phyloP scores from a whole-genome alignment of 495 filamentous ascomycete genomes.

The Hypoxylon crocopeplum region DNA sequence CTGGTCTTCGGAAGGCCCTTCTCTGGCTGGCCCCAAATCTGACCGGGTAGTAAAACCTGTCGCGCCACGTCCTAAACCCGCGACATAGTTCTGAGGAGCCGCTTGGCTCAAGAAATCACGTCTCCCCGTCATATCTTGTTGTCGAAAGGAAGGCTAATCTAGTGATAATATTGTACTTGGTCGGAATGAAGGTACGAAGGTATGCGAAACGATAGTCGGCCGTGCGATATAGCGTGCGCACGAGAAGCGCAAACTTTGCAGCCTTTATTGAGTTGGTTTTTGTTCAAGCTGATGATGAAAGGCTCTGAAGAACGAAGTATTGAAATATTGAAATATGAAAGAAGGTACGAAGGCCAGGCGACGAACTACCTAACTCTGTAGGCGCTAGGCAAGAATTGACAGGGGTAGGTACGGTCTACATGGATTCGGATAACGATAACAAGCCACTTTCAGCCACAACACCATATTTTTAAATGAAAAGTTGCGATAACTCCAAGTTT shows the following conservation, averaged over 20 bases:
- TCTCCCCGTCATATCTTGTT: slow-evolving; percentile 69
- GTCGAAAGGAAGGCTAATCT: not conserved
- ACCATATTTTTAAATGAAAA: slow-evolving; percentile 35
- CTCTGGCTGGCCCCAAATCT: slow-evolving; percentile 93
- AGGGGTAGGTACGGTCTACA: too few species aligned
- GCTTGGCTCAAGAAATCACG: slow-evolving; percentile 91
- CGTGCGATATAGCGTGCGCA: not conserved
- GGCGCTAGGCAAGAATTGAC: too few species aligned
- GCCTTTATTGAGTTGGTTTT: too few species aligned
- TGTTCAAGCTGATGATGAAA: slow-evolving; percentile 23
- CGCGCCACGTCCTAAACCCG: slow-evolving; percentile 94
- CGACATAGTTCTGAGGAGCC: slow-evolving; percentile 97
- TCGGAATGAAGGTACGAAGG: not conserved
- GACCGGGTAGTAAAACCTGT: slow-evolving; percentile 98
- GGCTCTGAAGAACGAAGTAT: not conserved
- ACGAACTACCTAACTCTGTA: too few species aligned
- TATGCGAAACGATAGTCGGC: not conserved
- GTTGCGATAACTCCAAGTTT: slow-evolving; percentile 6
- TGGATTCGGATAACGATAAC: slow-evolving; percentile 14
- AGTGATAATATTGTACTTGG: not conserved
- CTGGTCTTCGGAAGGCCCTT: slow-evolving; percentile 96
- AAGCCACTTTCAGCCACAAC: slow-evolving; percentile 22
- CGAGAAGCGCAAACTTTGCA: not conserved
- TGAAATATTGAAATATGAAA: not conserved
- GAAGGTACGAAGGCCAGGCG: not conserved